A percentile compares a stretch with the other conserved stretches of the same genome.
These are phyloP conservation scores for Ustanciosporium gigantosporum DNA, from an alignment of 1,284 basidiomycete genomes.

Conservation along the genomic window DNA sequence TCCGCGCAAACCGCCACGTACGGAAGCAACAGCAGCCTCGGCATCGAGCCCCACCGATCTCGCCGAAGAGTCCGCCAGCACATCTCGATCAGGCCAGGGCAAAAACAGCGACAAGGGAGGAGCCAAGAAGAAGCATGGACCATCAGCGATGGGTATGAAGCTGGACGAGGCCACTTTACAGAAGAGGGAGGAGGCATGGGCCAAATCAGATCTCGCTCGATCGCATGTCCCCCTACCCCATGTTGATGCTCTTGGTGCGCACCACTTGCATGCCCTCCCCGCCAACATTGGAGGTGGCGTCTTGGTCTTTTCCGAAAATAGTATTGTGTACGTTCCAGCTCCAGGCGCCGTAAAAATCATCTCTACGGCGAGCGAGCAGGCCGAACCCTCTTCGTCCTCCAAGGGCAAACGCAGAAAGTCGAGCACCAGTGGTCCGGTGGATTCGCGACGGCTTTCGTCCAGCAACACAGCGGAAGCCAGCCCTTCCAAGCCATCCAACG, in stretches of 20 bases:
- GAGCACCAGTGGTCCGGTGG: slow-evolving; percentile 17
- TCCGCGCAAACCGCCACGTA: slow-evolving; percentile 25
- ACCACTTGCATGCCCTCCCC: slow-evolving; percentile 43
- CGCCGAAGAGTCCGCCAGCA: slow-evolving; percentile 8
- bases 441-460: slow-evolving; percentile 9
- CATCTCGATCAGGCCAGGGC: slow-evolving; percentile 5
- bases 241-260: slow-evolving; percentile 49
- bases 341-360: slow-evolving; percentile 12
- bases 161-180: slow-evolving; percentile 13
- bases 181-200: slow-evolving; percentile 39
- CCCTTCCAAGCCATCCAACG: slow-evolving; percentile 2
- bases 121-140: slow-evolving; percentile 30
- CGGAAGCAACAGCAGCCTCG: background rate
- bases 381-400: background rate
- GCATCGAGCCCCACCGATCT: background rate
- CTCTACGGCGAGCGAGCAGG: background rate
- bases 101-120: slow-evolving; percentile 9
- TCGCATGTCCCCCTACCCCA: slow-evolving; percentile 55
- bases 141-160: slow-evolving; percentile 40
- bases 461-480: slow-evolving; percentile 2
- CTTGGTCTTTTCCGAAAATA: slow-evolving; percentile 50
- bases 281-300: slow-evolving; percentile 50
- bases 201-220: slow-evolving; percentile 29
- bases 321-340: slow-evolving; percentile 48
- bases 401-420: slow-evolving; percentile 48